Evolutionary conservation across 164 flowering plant genomes (phyloP), one percentile per base, ranked within the genome.

Genomic region (Liquidambar formosana): DNA sequence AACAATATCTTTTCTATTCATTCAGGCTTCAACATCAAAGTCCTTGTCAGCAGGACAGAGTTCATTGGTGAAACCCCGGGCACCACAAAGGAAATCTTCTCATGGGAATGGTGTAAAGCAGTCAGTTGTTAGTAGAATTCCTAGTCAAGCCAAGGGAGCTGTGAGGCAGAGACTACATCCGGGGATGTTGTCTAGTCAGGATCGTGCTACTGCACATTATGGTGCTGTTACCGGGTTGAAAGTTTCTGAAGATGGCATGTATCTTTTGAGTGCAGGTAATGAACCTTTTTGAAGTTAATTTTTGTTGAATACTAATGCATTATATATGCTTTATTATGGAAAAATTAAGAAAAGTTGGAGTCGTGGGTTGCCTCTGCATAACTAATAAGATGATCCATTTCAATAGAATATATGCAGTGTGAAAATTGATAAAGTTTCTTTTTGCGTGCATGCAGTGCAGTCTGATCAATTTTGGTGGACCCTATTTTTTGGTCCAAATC

Each of bases 201-300:
- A 89, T 76, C 89, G 86, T 60, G 93, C 96, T 41, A 91, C 95
- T 63, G 96, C 95, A 65, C 99, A 95, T 82, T 93, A 91, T 81
- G 98, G 97, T 73, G 91, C 90, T 70, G 94, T 95, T 23, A 91
- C 89, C 65, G 93, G 93, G 41, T 77, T 95, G 47, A 95, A 86
- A 79, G 82, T 72, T 49, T 85, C 96, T 21, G 85, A 77, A 53
- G 96, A 93, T 84, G 98, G 99, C 80, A 88, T 90, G 96, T 85
- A 93, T 78, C 88, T 95, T 73, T 74, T 93, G 21, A 93, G 98
- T 84, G 93, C 96, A 90, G 97, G 99, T 95, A 57, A 23, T 73
- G 71, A 51, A 33, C 25, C 61, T 53, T 65, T 48, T 22, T 66
- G 70, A n/a, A 27, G 18, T 48, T 49, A 16, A 43, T 44, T 22